Base-by-base conservation (phyloP, 148 eudicot genomes). In the Rhododendron ovatum region DNA sequence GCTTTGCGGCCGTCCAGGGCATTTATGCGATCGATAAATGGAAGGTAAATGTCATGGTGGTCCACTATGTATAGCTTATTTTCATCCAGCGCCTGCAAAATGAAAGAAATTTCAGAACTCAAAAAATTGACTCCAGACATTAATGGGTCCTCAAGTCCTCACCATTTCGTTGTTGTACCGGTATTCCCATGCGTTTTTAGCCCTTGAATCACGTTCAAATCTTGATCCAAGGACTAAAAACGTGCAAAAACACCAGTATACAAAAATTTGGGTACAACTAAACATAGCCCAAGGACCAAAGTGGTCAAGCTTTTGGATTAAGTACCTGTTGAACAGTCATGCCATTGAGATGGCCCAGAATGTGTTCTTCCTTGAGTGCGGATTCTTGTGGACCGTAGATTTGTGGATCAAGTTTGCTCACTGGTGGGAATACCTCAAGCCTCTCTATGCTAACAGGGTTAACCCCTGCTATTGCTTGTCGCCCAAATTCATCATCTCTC, bases 401-500 rank as follows among this genome's bases (percentile, higher is more conserved):
- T 79, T 96, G 92, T 12, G 95, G 96, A 59, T 96, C 95, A 51
- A 96, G 98, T 77, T 92, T 93, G 90, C 98, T 96, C 78, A 91
- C 92, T 15, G 98, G 98, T 13, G 99, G 99, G 87, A 93, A 95
- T 7, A 67, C 89, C 50, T 89, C 89, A 88, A 96, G 92, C 88
- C 93, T 92, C 90, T 94, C 93, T 30, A 96, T 96, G 87, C 83
- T 90, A 33, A 89, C 94, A 0, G 99, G 99, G 85, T 96, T 96
- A 24, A 96, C 95, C 53, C 99, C 99, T 12, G 99, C 98, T 59
- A 96, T 35, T 81, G 93, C 95, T 87, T 96, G 98, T 15, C 99
- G 90, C 24, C 93, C 99, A 91, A 96, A 96, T 89, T 96, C 99
- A 84, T 96, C 99, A 85, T 96, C 99, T 84, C 99, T 86, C 91